Evolutionary conservation across 2,329 filamentous ascomycete genomes (phyloP).

Genomic region (Xenosphaeropsis pyriputrescens): DNA sequence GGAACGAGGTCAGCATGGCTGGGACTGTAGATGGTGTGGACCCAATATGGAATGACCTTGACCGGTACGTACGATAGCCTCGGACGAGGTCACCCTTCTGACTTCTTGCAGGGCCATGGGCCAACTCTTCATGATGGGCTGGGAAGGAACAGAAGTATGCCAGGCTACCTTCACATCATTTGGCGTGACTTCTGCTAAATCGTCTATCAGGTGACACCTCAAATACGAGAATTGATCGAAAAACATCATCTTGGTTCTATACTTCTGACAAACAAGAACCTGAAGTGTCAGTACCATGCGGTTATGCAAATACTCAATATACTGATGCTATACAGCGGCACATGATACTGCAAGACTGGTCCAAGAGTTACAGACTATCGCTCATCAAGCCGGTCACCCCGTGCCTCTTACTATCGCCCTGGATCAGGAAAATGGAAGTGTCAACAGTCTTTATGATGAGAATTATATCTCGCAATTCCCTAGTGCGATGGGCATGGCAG

Average conservation of each 20-base stretch:
- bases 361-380: conserved; percentile 84
- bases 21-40: conserved; percentile 29
- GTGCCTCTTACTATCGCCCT: conserved; percentile 81
- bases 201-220: conserved; percentile 42
- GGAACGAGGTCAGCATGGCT: conserved; percentile 2
- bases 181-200: background rate
- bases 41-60: conserved; percentile 29
- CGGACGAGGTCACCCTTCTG: conserved; percentile 9
- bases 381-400: conserved; percentile 77
- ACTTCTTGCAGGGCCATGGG: conserved; percentile 44
- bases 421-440: conserved; percentile 95
- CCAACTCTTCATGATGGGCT: conserved; percentile 71
- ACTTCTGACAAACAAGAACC: conserved; percentile 68
- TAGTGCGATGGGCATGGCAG: conserved; percentile 93
- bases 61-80: conserved; percentile 5
- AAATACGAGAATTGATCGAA: conserved; percentile 68
- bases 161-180: background rate
- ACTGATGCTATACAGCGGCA: conserved; percentile 45
- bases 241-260: conserved; percentile 82
- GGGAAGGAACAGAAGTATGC: conserved; percentile 60
- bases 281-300: conserved; percentile 48
- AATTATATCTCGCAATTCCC: conserved; percentile 94
- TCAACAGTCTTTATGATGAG: conserved; percentile 93
- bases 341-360: conserved; percentile 80
- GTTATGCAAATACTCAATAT: conserved; percentile 5